A percentile compares a stretch with the other conserved stretches of the same genome.
Evolutionary conservation across 179 eudicot genomes (phyloP).

Genomic region (Nepenthes alata): DNA sequence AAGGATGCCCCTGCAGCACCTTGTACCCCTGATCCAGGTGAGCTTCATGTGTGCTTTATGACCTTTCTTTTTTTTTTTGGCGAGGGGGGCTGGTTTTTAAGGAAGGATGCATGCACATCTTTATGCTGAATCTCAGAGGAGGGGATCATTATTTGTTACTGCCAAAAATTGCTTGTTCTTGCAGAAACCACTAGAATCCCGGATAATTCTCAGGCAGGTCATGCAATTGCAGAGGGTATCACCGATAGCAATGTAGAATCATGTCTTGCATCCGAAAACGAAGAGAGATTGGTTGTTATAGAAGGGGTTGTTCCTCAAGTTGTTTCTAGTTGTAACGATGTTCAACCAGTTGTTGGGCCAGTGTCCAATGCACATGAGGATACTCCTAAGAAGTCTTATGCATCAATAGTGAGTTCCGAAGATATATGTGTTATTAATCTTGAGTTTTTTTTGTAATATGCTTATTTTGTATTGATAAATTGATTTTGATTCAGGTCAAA

Average conservation of each 20-base stretch:
- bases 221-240: slow-evolving; percentile 5
- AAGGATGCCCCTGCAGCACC: slow-evolving; percentile 13
- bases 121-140: background rate
- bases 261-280: slow-evolving; percentile 2
- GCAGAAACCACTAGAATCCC: slow-evolving; percentile 18
- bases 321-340: slow-evolving; percentile 6
- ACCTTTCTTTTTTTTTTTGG: background rate
- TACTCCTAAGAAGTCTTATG: slow-evolving; percentile 73
- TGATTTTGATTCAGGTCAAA: slow-evolving; percentile 9
- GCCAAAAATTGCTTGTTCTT: background rate
- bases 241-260: slow-evolving; percentile 7
- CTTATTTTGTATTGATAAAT: background rate
- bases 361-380: slow-evolving; percentile 29
- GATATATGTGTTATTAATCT: background rate
- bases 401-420: slow-evolving; percentile 53
- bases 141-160: too few species aligned
- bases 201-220: slow-evolving; percentile 5
- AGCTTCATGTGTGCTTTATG: background rate
- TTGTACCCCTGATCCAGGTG: slow-evolving; percentile 22
- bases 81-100: background rate
- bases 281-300: slow-evolving; percentile 6
- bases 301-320: slow-evolving; percentile 11
- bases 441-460: background rate
- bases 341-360: slow-evolving; percentile 20
- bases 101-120: background rate